phyloP scores from a whole-genome alignment of 1,139 yeast genomes.

The Taphrina confusa region DNA sequence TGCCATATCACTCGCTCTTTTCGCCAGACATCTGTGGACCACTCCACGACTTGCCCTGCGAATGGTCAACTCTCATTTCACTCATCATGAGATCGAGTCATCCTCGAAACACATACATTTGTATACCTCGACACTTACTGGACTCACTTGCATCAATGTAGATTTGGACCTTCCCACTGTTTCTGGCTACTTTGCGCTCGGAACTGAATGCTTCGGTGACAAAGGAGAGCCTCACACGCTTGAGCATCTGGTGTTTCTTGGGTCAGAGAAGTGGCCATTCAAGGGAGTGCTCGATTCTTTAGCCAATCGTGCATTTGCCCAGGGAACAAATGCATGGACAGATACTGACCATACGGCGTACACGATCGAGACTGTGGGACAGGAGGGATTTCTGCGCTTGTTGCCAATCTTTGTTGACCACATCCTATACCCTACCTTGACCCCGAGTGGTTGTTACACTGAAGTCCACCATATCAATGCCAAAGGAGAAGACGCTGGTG shows the following conservation, averaged over 20 bases:
- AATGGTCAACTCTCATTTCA: slow-evolving; percentile 31
- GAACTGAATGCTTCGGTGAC: slow-evolving; percentile 83
- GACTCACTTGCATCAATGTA: slow-evolving; percentile 74
- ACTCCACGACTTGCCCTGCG: too few relatives aligned
- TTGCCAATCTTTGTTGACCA: slow-evolving; percentile 92
- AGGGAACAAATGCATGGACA: slow-evolving; percentile 92
- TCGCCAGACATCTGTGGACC: too few relatives aligned
- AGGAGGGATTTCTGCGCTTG: slow-evolving; percentile 86
- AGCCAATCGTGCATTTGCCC: slow-evolving; percentile 80
- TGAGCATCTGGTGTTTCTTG: slow-evolving; percentile 90
- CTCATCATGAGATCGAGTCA: slow-evolving; percentile 22
- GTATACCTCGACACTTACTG: slow-evolving; percentile 52
- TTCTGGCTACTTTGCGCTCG: slow-evolving; percentile 90
- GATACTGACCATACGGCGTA: slow-evolving; percentile 94
- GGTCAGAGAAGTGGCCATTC: slow-evolving; percentile 83
- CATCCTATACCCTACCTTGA: slow-evolving; percentile 75
- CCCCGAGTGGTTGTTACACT: slow-evolving; percentile 86
- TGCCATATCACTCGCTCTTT: too few relatives aligned
- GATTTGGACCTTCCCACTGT: slow-evolving; percentile 86
- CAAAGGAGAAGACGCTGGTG: slow-evolving; percentile 88
- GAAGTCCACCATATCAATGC: slow-evolving; percentile 96
- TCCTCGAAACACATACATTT: slow-evolving; percentile 15
- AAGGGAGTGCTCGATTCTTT: slow-evolving; percentile 86
- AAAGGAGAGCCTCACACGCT: slow-evolving; percentile 95
- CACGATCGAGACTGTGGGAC: slow-evolving; percentile 88